Evolutionary conservation across 1,284 basidiomycete genomes (phyloP).

Genomic region (Leccinum pachyderme): DNA sequence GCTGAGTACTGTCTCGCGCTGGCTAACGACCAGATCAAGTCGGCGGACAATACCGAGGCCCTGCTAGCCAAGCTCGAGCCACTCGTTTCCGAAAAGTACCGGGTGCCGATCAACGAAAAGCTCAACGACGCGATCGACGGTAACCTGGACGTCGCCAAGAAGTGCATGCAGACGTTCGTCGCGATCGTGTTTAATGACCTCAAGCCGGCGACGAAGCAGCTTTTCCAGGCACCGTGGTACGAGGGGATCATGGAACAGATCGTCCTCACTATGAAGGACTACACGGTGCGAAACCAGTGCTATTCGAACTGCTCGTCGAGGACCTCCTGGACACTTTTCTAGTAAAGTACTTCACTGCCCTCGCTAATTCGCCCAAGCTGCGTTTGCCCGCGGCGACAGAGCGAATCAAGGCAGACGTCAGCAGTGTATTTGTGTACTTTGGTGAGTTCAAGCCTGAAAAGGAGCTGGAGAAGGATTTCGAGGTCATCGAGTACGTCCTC

Average conservation of each 20-base stretch:
- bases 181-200: conserved; percentile 96
- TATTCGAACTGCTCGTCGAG: conserved; percentile 91
- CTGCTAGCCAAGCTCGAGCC: conserved; percentile 85
- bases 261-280: conserved; percentile 94
- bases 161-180: conserved; percentile 92
- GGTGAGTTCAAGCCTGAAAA: conserved; percentile 72
- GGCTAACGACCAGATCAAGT: conserved; percentile 98
- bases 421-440: conserved; percentile 81
- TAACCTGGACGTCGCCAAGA: conserved; percentile 96
- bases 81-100: conserved; percentile 92
- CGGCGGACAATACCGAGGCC: conserved; percentile 90
- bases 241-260: conserved; percentile 83
- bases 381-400: conserved; percentile 84
- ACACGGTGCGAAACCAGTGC: conserved; percentile 87
- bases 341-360: conserved; percentile 85
- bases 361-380: conserved; percentile 85
- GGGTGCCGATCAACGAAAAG: conserved; percentile 77
- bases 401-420: conserved; percentile 81
- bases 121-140: conserved; percentile 99
- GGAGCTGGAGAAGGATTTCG: conserved; percentile 82
- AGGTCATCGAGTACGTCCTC: conserved; percentile 85
- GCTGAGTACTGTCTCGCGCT: conserved; percentile 97
- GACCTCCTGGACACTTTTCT: conserved; percentile 93
- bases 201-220: conserved; percentile 81
- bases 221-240: conserved; percentile 90